These are phyloP conservation scores for Debaryomyces hansenii DNA, from an alignment of 805 yeast genomes.

Conservation along the genomic window DNA sequence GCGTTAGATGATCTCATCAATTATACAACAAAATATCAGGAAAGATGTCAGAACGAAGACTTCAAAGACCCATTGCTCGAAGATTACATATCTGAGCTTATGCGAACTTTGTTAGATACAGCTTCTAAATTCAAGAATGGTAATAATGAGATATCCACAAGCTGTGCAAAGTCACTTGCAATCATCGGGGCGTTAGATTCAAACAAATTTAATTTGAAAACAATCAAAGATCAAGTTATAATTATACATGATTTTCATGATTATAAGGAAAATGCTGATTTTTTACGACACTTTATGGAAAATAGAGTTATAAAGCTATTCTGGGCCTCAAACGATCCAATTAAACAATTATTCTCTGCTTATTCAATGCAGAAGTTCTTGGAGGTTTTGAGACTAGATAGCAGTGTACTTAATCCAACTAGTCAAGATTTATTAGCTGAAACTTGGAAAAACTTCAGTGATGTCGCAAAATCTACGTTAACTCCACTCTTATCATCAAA, in stretches of 20 bases:
- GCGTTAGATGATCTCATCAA: constrained; percentile 63
- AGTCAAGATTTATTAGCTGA: constrained; percentile 16
- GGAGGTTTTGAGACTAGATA: constrained; percentile 54
- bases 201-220: constrained; percentile 48
- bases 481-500: constrained; percentile 74
- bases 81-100: constrained; percentile 41
- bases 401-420: constrained; percentile 15
- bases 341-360: constrained; percentile 78
- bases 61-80: constrained; percentile 32
- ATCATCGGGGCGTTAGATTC: constrained; percentile 76
- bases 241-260: constrained; percentile 64
- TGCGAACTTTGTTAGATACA: constrained; percentile 55
- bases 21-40: constrained; percentile 52
- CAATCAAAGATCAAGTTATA: constrained; percentile 44
- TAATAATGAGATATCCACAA: constrained; percentile 49
- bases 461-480: constrained; percentile 67
- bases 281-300: constrained; percentile 65
- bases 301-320: constrained; percentile 76
- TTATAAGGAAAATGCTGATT: constrained; percentile 59
- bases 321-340: constrained; percentile 88
- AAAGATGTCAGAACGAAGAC: constrained; percentile 45
- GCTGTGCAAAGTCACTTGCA: constrained; percentile 71
- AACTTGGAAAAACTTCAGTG: constrained; percentile 65
- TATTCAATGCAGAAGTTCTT: constrained; percentile 86
- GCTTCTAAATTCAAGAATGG: constrained; percentile 55